Conservation (phyloP, 1,139 yeast genomes). For the Taiozyma sp. region DNA sequence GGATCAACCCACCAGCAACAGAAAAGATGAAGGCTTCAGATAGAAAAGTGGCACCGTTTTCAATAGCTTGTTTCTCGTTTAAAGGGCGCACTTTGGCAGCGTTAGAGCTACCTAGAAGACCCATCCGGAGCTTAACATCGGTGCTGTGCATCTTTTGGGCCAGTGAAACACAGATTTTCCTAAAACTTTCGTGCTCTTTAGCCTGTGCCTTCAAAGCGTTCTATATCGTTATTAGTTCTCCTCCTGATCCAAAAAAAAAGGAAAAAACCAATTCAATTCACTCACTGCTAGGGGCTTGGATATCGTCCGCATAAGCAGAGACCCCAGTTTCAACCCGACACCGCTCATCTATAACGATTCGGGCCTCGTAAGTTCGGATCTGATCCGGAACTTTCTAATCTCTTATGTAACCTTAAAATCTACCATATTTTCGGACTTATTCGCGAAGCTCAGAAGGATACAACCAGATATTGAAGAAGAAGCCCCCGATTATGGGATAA, state of each 20-base stretch:
- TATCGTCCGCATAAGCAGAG: slow-evolving; percentile 68
- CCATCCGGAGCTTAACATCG: slow-evolving; percentile 59
- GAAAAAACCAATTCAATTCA: slow-evolving; percentile 2
- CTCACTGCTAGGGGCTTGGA: slow-evolving; percentile 75
- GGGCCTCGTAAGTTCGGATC: too few relatives aligned
- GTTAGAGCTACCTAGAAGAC: slow-evolving; percentile 51
- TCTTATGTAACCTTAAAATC: too few relatives aligned
- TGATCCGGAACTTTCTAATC: too few relatives aligned
- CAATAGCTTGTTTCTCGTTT: slow-evolving; percentile 80
- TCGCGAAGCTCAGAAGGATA: too few relatives aligned
- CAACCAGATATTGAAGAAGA: too few relatives aligned
- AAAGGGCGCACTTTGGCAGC: slow-evolving; percentile 60
- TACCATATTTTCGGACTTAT: background rate
- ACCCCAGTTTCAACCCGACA: slow-evolving; percentile 68
- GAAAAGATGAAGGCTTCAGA: slow-evolving; percentile 76
- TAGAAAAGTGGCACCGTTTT: slow-evolving; percentile 73
- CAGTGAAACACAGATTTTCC: slow-evolving; percentile 53
- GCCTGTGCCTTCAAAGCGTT: slow-evolving; percentile 61
- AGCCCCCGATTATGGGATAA: too few relatives aligned
- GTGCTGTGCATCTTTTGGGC: slow-evolving; percentile 73
- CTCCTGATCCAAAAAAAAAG: background rate
- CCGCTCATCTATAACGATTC: slow-evolving; percentile 21
- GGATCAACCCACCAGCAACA: slow-evolving; percentile 78
- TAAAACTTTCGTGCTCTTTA: slow-evolving; percentile 63
- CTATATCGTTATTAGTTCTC: slow-evolving; percentile 6